A percentile compares a stretch with the other conserved stretches of the same genome.
phyloP scores from a whole-genome alignment of 306 rosid species.

The Trichosanthes truncata region DNA sequence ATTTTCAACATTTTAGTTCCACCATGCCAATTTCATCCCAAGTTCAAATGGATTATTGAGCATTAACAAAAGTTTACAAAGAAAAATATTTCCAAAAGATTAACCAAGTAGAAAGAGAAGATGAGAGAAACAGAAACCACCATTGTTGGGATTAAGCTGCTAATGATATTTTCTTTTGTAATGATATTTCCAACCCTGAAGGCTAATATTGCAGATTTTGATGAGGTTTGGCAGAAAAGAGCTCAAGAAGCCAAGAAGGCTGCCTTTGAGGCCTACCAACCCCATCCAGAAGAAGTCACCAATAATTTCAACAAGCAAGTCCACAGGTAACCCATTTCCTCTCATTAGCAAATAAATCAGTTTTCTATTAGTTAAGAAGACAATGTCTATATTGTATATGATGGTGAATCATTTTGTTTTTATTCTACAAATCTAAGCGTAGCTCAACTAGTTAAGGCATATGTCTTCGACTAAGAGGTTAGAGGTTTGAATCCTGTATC shows the following conservation, averaged over 20 bases:
- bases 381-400: not conserved
- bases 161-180: slow-evolving; percentile 12
- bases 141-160: slow-evolving; percentile 14
- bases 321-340: not conserved
- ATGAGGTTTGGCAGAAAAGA: slow-evolving; percentile 30
- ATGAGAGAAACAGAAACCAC: not conserved
- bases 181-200: slow-evolving; percentile 15
- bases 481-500: too few species aligned
- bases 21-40: not conserved
- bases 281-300: slow-evolving; percentile 1
- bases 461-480: too few species aligned
- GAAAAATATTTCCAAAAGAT: not conserved
- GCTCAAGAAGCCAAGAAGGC: slow-evolving; percentile 22
- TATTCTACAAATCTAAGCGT: too few species aligned
- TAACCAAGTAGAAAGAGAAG: not conserved
- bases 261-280: not conserved
- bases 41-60: not conserved
- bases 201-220: slow-evolving; percentile 28
- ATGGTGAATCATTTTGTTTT: not conserved
- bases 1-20: not conserved
- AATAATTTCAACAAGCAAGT: not conserved
- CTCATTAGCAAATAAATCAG: not conserved
- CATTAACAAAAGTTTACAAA: not conserved
- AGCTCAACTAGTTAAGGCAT: too few species aligned
- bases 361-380: not conserved